Conservation (phyloP, 2,329 filamentous ascomycete genomes). For the Decorospora gaudefroyi region DNA sequence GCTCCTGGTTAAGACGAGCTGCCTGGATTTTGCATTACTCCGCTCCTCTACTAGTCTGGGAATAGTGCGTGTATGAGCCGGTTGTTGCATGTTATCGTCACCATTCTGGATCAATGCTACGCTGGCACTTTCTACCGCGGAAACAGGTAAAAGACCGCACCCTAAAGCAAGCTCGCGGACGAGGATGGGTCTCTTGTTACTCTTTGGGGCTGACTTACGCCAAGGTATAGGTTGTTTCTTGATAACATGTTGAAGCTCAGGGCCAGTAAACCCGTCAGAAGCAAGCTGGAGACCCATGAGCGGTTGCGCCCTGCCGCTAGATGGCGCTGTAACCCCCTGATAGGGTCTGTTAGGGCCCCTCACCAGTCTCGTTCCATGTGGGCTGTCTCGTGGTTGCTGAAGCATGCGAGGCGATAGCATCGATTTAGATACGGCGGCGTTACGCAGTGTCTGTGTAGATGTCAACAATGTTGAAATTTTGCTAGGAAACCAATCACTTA, state of each 20-base stretch:
- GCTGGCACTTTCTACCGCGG: background rate
- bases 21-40: background rate
- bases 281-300: background rate
- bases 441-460: background rate
- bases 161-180: slow-evolving; percentile 10
- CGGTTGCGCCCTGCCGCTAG: background rate
- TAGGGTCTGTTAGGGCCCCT: background rate
- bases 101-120: no score
- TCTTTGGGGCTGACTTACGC: background rate
- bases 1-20: background rate
- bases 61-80: background rate
- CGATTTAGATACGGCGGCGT: background rate
- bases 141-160: slow-evolving; percentile 12
- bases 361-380: background rate
- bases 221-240: background rate
- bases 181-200: background rate
- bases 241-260: slow-evolving; percentile 9
- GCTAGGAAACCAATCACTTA: background rate
- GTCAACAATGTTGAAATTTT: slow-evolving; percentile 1
- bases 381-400: background rate
- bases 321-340: background rate
- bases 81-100: background rate
- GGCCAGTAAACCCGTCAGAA: slow-evolving; percentile 22
- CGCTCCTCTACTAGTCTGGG: background rate
- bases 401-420: background rate